These are phyloP conservation scores for Citeromyces nyonsensis DNA, from an alignment of 805 yeast species.

Conservation along the genomic window DNA sequence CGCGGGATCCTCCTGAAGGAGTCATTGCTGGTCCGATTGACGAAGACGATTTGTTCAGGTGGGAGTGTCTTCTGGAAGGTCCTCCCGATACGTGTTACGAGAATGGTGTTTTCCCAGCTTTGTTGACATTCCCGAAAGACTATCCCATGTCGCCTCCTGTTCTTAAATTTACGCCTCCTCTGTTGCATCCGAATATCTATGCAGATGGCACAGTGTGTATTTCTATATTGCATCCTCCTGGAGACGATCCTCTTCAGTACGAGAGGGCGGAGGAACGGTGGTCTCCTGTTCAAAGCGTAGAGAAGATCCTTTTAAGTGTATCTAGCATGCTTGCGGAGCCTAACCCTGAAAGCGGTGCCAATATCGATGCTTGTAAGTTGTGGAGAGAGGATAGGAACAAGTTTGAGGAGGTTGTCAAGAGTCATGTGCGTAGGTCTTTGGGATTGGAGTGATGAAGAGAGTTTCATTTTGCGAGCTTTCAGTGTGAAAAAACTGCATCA, in stretches of 20 bases:
- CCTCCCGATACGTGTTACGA: conserved; percentile 37
- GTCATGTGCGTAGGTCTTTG: conserved; percentile 54
- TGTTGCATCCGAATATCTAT: conserved; percentile 88
- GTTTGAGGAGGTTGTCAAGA: conserved; percentile 49
- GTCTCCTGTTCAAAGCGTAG: conserved; percentile 98
- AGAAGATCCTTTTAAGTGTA: conserved; percentile 83
- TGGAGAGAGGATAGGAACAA: conserved; percentile 78
- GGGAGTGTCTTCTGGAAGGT: conserved; percentile 40
- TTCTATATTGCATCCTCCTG: conserved; percentile 89
- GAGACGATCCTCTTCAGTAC: conserved; percentile 93
- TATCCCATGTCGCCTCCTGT: conserved; percentile 52
- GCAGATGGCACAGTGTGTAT: conserved; percentile 94
- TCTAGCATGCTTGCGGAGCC: conserved; percentile 97
- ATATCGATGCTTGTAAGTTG: conserved; percentile 62
- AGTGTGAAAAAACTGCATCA: no score
- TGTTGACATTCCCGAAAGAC: conserved; percentile 23
- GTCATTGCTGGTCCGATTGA: conserved; percentile 81
- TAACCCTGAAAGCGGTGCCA: conserved; percentile 91
- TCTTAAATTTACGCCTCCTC: conserved; percentile 55
- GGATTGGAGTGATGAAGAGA: conserved; percentile 42
- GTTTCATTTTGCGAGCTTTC: no score
- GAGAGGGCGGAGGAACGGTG: conserved; percentile 94
- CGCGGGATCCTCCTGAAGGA: conserved; percentile 86
- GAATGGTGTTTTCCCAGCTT: conserved; percentile 32
- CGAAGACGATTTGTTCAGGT: conserved; percentile 26